Evolutionary conservation across 441 rosid species (phyloP).

Genomic region (Euphorbia schlechtendalii): DNA sequence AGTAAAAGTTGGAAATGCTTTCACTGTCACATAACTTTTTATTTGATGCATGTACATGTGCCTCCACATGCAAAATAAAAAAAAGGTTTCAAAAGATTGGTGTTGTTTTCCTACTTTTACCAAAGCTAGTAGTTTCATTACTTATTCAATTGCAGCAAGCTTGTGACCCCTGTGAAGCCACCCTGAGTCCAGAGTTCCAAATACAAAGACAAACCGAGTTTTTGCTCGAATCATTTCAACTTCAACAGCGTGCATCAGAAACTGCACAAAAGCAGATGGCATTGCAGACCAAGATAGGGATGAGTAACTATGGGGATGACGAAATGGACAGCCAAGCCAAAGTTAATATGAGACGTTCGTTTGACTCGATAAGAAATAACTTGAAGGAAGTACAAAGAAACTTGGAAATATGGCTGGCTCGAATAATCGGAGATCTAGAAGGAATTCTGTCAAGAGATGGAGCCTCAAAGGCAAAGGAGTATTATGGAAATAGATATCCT

Average conservation of each 20-base stretch:
- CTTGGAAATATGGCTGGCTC: constrained; percentile 86
- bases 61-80: too few species aligned
- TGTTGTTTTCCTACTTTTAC: not conserved
- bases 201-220: constrained; percentile 80
- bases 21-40: not conserved
- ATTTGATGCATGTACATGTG: not conserved
- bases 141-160: constrained; percentile 41
- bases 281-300: constrained; percentile 64
- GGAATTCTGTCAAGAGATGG: constrained; percentile 82
- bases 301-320: constrained; percentile 44
- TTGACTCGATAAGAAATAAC: constrained; percentile 70
- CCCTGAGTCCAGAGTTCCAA: constrained; percentile 61
- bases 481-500: constrained; percentile 56
- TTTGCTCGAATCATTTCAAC: constrained; percentile 69
- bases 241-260: constrained; percentile 78
- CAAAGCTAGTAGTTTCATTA: not conserved
- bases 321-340: constrained; percentile 48
- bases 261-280: constrained; percentile 64
- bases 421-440: constrained; percentile 82
- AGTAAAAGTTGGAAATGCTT: not conserved
- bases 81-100: too few species aligned
- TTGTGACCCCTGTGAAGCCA: constrained; percentile 67
- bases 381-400: constrained; percentile 79
- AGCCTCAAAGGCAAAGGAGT: constrained; percentile 53
- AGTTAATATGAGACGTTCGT: constrained; percentile 40